phyloP scores from a whole-genome alignment of 192 early-diverging fungal genomes.

The Helicostylum pulchrum region DNA sequence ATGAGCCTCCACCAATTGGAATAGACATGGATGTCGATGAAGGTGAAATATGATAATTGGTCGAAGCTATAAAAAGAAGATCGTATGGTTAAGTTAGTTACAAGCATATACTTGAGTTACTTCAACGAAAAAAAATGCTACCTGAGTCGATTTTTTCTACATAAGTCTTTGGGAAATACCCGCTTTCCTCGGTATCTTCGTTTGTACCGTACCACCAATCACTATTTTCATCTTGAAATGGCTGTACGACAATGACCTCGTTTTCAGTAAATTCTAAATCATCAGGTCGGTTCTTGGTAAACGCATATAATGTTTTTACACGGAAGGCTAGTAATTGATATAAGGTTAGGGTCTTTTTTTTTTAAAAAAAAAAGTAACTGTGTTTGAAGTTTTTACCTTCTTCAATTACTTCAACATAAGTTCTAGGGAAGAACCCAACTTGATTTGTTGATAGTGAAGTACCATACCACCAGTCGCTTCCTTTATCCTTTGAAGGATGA shows the following conservation, averaged over 20 bases:
- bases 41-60: neutral
- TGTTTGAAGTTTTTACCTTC: slow-evolving; percentile 20
- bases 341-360: neutral
- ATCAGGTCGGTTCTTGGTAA: slow-evolving; percentile 45
- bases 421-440: slow-evolving; percentile 64
- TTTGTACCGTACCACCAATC: slow-evolving; percentile 65
- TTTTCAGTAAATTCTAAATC: slow-evolving; percentile 50
- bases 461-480: slow-evolving; percentile 70
- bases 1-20: no score
- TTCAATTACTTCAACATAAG: slow-evolving; percentile 50
- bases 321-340: slow-evolving; percentile 29
- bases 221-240: slow-evolving; percentile 54
- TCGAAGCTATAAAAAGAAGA: neutral
- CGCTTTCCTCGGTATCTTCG: slow-evolving; percentile 39
- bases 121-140: neutral
- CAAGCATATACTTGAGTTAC: no score
- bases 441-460: slow-evolving; percentile 28
- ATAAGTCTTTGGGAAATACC: slow-evolving; percentile 65
- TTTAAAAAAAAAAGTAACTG: neutral
- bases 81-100: no score
- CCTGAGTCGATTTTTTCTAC: slow-evolving; percentile 40
- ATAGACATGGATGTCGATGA: no score
- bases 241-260: slow-evolving; percentile 52
- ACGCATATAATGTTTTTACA: slow-evolving; percentile 44
- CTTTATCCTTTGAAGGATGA: slow-evolving; percentile 46